Base-by-base conservation (phyloP, 1,139 yeast genomes). In the Groenewaldozyma sp. region DNA sequence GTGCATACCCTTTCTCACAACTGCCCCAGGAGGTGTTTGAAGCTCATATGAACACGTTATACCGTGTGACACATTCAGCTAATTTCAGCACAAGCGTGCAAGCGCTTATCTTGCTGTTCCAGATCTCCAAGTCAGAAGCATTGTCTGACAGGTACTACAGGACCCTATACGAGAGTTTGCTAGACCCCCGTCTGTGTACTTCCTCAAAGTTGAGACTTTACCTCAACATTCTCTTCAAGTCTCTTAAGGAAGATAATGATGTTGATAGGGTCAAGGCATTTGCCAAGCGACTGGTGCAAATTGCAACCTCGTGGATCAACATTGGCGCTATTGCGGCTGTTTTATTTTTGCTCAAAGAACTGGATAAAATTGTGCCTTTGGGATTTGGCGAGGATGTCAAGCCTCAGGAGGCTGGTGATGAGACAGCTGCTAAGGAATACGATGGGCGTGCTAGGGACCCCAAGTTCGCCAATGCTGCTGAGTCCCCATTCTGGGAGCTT, bases 371-470 rank as follows among this genome's bases (percentile, higher is more conserved):
- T 10, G 60, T 67, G 24, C 80, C 82, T 9, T 24, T 43, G 22
- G 10, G 19, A 7, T 11, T 22, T 11, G 11, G 21, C n/a, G 20
- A 14, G 18, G 17, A 5, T 27, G 31, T 10, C 6, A 41, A 36
- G 10, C 42, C 44, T 20, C 39, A 38, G 5, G 45, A 35, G n/a
- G 36, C 40, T n/a, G 14, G 26, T 3, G 19, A 62, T 36, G 62
- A 55, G 21, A 58, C 54, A 14, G 65, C 57, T 20, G 58, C 51
- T n/a, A 59, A 54, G 19, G 29, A 45, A n/a, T 91, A 91, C 57
- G 97, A 93, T 58, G 77, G 94, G 24, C 77, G 78, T 53, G 84
- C 84, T 56, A 78, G 98, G 58, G 97, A 91, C 61, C 99, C 99
- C 16, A 71, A 74, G 47, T 86, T 63, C 60, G 87, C 97, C 11